Evolutionary conservation across 768 basidiomycete genomes (phyloP).

Genomic region (Naganishia vaughanmartiniae): DNA sequence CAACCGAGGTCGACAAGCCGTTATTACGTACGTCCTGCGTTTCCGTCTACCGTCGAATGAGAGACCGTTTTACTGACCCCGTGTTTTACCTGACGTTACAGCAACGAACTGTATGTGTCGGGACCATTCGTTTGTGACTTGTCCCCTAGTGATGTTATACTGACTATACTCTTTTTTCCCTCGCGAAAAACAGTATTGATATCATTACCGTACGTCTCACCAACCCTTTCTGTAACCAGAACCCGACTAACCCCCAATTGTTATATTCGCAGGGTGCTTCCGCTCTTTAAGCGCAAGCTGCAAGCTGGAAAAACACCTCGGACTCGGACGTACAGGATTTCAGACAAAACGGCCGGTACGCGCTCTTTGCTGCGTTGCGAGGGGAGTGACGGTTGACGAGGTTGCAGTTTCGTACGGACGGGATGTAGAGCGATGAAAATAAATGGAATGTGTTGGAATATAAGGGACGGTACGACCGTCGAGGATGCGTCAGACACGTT

Average conservation of each 20-base stretch:
- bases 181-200: slow-evolving; percentile 38
- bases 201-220: slow-evolving; percentile 27
- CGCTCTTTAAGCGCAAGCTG: slow-evolving; percentile 26
- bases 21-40: slow-evolving; percentile 63
- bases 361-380: background rate
- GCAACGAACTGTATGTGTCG: slow-evolving; percentile 41
- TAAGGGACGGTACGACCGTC: background rate
- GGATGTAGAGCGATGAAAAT: slow-evolving; percentile 3
- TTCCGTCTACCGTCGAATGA: background rate
- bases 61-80: background rate
- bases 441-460: slow-evolving; percentile 11
- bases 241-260: background rate
- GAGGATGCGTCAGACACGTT: background rate
- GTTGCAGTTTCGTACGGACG: background rate
- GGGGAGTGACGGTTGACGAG: background rate
- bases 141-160: background rate
- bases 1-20: slow-evolving; percentile 97
- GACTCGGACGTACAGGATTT: background rate
- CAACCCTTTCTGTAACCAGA: background rate
- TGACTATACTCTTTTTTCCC: background rate
- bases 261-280: slow-evolving; percentile 23
- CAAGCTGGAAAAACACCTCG: slow-evolving; percentile 10
- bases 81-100: background rate
- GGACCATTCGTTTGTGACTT: background rate
- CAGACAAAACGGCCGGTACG: background rate